Percentiles rank a stretch among this genome's conserved stretches.
These are phyloP conservation scores for Albophoma yamanashiensis DNA, from an alignment of 2,329 filamentous ascomycete species.

Conservation along the genomic window DNA sequence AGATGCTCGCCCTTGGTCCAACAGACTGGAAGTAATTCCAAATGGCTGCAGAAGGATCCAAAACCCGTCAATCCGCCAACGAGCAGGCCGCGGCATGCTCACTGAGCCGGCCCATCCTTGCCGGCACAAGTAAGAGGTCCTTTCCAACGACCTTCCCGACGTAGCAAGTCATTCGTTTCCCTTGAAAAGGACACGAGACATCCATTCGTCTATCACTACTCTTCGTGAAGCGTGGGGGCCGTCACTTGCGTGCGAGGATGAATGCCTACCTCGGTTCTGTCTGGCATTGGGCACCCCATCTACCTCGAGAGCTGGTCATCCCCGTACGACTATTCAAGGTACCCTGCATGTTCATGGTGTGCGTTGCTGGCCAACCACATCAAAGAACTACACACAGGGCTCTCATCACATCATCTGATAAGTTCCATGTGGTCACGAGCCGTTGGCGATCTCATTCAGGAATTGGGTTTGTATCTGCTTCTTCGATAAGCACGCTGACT, in stretches of 20 bases:
- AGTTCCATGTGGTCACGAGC: not conserved
- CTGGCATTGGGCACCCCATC: not conserved
- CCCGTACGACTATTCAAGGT: not conserved
- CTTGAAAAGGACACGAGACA: not conserved
- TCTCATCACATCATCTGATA: not conserved
- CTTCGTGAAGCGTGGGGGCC: not conserved
- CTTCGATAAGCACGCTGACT: not conserved
- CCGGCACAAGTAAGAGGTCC: not conserved
- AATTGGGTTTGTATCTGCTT: not conserved
- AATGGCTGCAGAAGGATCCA: not conserved
- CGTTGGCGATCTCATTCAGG: not conserved
- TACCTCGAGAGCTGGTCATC: not conserved
- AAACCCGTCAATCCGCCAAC: not conserved
- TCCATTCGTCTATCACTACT: not conserved
- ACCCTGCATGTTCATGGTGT: not conserved
- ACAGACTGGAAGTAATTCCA: not conserved
- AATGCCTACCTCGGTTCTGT: not conserved
- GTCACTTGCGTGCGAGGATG: not conserved
- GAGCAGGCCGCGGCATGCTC: not conserved
- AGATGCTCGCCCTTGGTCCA: not conserved
- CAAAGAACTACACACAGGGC: not conserved
- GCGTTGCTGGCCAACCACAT: not conserved
- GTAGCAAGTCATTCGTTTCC: not conserved
- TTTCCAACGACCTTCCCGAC: not conserved
- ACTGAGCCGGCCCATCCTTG: not conserved